Evolutionary conservation across 495 filamentous ascomycete species (phyloP).

Genomic region (Durotheca rogersii): DNA sequence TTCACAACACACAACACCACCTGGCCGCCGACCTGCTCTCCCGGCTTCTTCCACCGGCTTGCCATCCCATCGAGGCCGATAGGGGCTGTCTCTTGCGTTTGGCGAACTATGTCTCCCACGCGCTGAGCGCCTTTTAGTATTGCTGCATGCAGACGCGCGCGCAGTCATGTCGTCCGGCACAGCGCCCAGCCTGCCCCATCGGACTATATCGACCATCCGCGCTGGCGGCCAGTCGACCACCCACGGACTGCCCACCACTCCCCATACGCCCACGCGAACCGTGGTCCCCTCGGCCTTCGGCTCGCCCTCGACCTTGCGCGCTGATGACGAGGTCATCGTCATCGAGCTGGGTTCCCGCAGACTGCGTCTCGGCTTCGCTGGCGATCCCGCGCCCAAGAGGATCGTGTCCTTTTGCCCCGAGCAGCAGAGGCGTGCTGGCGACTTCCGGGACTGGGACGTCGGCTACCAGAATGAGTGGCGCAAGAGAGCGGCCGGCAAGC

Average conservation of each 20-base stretch:
- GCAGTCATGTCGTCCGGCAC: constrained; percentile 37
- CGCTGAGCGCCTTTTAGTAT: too few relatives aligned
- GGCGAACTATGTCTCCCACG: too few relatives aligned
- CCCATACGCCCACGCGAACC: constrained; percentile 62
- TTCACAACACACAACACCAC: too few relatives aligned
- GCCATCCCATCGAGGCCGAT: too few relatives aligned
- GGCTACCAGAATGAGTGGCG: constrained; percentile 51
- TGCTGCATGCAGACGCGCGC: too few relatives aligned
- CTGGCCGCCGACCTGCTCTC: too few relatives aligned
- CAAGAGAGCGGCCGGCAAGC: constrained; percentile 45
- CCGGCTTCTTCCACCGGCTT: too few relatives aligned
- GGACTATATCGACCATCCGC: constrained; percentile 54
- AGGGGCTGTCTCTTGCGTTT: too few relatives aligned
- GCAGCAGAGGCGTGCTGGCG: constrained; percentile 72
- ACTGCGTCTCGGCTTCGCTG: constrained; percentile 81
- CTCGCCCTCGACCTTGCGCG: constrained; percentile 71
- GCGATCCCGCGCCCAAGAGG: constrained; percentile 73
- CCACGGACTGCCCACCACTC: constrained; percentile 32
- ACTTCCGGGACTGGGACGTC: constrained; percentile 71
- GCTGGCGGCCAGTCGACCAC: constrained; percentile 38
- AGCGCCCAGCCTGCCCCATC: constrained; percentile 44
- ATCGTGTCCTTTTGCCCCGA: constrained; percentile 69
- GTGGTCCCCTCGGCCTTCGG: constrained; percentile 62
- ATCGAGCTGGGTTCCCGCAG: constrained; percentile 80
- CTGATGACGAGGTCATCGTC: constrained; percentile 80